Base-by-base conservation (phyloP, 2,329 filamentous ascomycete genomes). In the Pseudonectria foliicola region DNA sequence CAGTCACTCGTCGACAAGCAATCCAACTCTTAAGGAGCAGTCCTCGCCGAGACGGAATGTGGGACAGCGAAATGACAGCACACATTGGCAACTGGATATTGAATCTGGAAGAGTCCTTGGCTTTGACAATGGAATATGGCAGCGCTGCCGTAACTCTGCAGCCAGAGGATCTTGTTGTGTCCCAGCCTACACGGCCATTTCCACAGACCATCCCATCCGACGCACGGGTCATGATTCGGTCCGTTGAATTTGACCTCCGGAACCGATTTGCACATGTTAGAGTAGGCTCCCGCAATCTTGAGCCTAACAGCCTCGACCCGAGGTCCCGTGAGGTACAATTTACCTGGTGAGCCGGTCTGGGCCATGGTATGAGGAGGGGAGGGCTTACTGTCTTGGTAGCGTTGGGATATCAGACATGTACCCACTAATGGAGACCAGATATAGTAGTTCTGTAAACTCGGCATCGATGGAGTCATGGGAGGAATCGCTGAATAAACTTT, bases 21-120 rank as follows among this genome's bases (percentile, higher is more conserved):
- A 77, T 83, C 27, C 66, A 74, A 52, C 55, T 84, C 25, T 58
- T 84, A 36, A 65, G 67, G 33, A 74, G 68, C 45, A 77, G 72
- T 48, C 71, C 76, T 7, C 67, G 78, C 29, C 65, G 78, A 31
- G 80, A 84, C 56, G 79, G 75, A 14, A 78, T 83, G 68, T 84
- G 80, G 80, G 79, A 85, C 48, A 79, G 73, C 46, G 69, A 75
- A 43, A 63, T 78, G 40, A 64, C 68, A 10, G 73, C 73, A 2
- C 66, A 66, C 7, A 76, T 78, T 44, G 68, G 66, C 30, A 63
- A 62, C 38, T 77, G 73, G 72, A 63, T 77, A 25, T 67, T 71
- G 53, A 57, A 63, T 7, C 62, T 77, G 12, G 74, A 78, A 45
- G 74, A 78, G 45, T 64, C 62, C 6, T 62, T 66, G 3, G 38